These are phyloP conservation scores for Centella asiatica DNA, from an alignment of 129 eudicot species.

Conservation along the genomic window DNA sequence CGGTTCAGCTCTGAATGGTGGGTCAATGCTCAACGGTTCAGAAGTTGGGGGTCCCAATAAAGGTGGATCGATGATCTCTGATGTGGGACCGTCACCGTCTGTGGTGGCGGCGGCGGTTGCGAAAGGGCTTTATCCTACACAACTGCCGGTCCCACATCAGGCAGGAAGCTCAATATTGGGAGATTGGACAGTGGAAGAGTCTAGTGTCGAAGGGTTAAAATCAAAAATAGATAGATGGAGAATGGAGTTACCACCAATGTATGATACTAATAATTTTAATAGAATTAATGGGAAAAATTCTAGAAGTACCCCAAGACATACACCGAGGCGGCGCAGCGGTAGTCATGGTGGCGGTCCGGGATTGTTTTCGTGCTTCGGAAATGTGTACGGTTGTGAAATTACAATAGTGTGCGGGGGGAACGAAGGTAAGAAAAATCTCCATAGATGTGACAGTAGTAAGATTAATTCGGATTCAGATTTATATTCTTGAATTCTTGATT, in stretches of 20 bases:
- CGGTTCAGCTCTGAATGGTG: slow-evolving; percentile 2
- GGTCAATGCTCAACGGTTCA: slow-evolving; percentile 9
- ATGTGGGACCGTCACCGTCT: slow-evolving; percentile 46
- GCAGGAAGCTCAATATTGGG: slow-evolving; percentile 36
- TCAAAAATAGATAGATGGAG: slow-evolving; percentile 40
- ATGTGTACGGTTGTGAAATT: slow-evolving; percentile 8
- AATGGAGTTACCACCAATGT: slow-evolving; percentile 19
- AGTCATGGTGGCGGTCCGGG: neutral
- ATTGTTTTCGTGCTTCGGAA: slow-evolving; percentile 10
- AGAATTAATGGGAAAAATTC: neutral
- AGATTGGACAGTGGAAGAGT: slow-evolving; percentile 33
- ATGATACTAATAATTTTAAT: neutral
- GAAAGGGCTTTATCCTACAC: slow-evolving; percentile 24
- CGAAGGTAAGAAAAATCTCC: neutral
- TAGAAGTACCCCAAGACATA: neutral
- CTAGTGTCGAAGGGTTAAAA: slow-evolving; percentile 28
- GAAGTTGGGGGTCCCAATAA: slow-evolving; percentile 6
- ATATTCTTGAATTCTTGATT: too few species aligned
- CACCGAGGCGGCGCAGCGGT: neutral
- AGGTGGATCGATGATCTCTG: slow-evolving; percentile 34
- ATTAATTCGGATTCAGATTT: neutral
- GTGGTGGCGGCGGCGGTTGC: slow-evolving; percentile 46
- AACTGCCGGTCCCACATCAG: slow-evolving; percentile 12
- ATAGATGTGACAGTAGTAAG: slow-evolving; percentile 9
- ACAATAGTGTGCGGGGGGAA: slow-evolving; percentile 9